Percentiles rank a stretch among this genome's conserved stretches.
Conservation (phyloP, 2,329 filamentous ascomycete species). For the Chaetothyriales sp. region DNA sequence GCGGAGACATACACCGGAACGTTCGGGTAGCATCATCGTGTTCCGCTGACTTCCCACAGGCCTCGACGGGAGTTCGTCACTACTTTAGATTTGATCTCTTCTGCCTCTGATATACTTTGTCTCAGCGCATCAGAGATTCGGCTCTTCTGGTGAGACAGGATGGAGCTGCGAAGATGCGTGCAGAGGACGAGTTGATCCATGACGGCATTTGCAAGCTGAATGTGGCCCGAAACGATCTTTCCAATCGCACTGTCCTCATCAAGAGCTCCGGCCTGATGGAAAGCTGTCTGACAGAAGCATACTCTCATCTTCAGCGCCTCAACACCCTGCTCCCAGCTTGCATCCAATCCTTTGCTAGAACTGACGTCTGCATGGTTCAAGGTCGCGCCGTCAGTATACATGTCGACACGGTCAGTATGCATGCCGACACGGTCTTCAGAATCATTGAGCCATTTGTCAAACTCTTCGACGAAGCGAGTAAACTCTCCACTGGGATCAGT, state of each 20-base stretch:
- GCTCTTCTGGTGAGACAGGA: not conserved
- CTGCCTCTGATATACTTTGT: not conserved
- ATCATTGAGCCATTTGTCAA: constrained; percentile 1
- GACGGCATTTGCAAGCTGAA: not conserved
- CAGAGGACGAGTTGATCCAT: not conserved
- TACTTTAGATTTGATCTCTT: not conserved
- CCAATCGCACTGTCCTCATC: not conserved
- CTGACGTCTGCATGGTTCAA: not conserved
- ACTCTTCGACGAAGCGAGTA: not conserved
- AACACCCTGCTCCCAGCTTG: not conserved
- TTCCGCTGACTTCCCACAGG: not conserved
- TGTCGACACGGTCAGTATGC: not conserved
- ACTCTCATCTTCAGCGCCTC: not conserved
- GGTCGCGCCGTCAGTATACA: not conserved
- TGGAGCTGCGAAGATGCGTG: not conserved
- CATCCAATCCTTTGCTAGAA: not conserved
- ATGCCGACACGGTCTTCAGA: not conserved
- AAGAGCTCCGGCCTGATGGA: not conserved
- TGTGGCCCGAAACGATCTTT: not conserved
- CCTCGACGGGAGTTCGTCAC: not conserved
- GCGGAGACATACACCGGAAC: no score
- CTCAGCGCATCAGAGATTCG: not conserved
- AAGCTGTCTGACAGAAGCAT: not conserved
- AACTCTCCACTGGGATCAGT: not conserved
- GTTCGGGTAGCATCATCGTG: not conserved